Percentiles rank a stretch among this genome's conserved stretches.
Evolutionary conservation across 2,329 filamentous ascomycete species (phyloP).

Genomic region (Chaetothyriales sp.): DNA sequence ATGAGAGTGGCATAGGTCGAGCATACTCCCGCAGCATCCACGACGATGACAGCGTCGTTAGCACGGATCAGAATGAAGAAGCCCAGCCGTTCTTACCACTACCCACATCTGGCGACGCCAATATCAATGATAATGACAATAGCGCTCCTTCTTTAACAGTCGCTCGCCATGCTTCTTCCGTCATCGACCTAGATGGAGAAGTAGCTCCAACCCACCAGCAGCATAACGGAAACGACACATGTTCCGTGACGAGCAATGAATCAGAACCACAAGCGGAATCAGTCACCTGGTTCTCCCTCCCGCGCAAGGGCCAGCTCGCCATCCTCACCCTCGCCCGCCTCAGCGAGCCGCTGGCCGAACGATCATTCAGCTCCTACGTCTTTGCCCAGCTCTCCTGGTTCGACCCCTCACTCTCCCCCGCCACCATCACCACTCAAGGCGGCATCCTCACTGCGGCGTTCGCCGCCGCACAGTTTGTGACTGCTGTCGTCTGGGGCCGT

Average conservation of each 20-base stretch:
- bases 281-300: conserved; percentile 59
- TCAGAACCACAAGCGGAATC: conserved; percentile 25
- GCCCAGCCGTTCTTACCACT: background rate
- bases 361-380: conserved; percentile 64
- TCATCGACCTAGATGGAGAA: background rate
- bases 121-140: too few relatives aligned
- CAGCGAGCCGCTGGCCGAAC: conserved; percentile 71
- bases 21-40: background rate
- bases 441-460: conserved; percentile 68
- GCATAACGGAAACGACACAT: background rate
- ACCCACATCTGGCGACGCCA: too few relatives aligned
- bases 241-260: background rate
- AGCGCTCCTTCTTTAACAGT: background rate
- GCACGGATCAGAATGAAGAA: background rate
- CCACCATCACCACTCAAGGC: conserved; percentile 60
- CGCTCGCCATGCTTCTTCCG: background rate
- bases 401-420: conserved; percentile 42
- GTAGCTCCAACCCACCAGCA: background rate
- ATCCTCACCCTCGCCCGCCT: conserved; percentile 67
- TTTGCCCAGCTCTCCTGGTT: conserved; percentile 84
- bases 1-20: background rate
- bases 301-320: conserved; percentile 61
- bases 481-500: conserved; percentile 69
- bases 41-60: background rate
- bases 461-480: conserved; percentile 68